Percentiles rank a stretch among this genome's conserved stretches.
Conservation (phyloP, 2,329 filamentous ascomycete genomes). For the Sclerotinia spermophila region DNA sequence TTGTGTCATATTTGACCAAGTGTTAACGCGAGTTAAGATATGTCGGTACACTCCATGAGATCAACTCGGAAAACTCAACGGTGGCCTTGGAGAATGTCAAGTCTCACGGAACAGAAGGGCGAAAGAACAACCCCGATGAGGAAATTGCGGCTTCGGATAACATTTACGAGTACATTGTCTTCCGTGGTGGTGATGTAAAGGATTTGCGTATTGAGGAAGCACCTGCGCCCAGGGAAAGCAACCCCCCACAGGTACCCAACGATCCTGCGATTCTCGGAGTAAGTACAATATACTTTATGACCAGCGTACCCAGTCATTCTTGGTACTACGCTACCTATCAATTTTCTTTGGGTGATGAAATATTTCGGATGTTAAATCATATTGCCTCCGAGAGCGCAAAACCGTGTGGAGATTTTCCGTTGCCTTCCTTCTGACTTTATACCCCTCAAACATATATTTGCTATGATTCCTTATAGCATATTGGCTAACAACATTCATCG, state of each 20-base stretch:
- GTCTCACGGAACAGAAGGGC: constrained; percentile 91
- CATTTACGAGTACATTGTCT: constrained; percentile 98
- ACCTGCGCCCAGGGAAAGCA: constrained; percentile 68
- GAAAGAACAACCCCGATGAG: constrained; percentile 71
- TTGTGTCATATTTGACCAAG: neutral
- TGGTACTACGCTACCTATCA: neutral
- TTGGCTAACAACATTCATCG: constrained; percentile 27
- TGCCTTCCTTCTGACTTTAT: constrained; percentile 97
- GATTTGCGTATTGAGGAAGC: constrained; percentile 90
- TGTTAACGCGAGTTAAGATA: constrained; percentile 58
- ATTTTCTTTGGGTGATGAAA: constrained; percentile 70
- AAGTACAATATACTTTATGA: constrained; percentile 50
- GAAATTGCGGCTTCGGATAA: constrained; percentile 82
- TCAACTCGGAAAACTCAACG: constrained; percentile 95
- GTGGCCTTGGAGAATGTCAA: constrained; percentile 96
- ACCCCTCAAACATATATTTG: neutral
- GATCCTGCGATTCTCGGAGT: constrained; percentile 96
- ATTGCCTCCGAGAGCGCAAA: constrained; percentile 90
- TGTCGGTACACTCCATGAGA: constrained; percentile 92
- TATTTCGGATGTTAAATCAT: constrained; percentile 95
- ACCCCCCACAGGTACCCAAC: constrained; percentile 76
- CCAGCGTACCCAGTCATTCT: constrained; percentile 14
- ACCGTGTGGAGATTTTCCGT: constrained; percentile 94
- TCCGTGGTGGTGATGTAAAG: constrained; percentile 97
- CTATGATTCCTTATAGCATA: constrained; percentile 26